phyloP scores from a whole-genome alignment of 352 stramenopile species.

The Achlya hypogyna region DNA sequence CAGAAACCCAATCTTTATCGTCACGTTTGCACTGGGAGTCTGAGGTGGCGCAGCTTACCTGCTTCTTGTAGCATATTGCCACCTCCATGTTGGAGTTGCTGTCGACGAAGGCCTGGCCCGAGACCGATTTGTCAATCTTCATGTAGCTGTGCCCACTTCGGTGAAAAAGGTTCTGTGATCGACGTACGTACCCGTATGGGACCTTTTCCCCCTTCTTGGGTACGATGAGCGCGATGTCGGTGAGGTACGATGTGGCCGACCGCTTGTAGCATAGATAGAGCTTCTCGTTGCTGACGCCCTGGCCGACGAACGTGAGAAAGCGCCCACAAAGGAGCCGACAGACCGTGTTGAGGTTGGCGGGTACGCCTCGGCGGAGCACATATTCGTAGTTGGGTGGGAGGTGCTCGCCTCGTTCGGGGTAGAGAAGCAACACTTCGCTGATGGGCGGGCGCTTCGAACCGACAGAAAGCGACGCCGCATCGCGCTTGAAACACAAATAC shows the following conservation, averaged over 20 bases:
- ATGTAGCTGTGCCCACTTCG: slow-evolving; percentile 38
- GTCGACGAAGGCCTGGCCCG: slow-evolving; percentile 51
- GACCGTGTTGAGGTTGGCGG: slow-evolving; percentile 71
- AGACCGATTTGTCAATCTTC: slow-evolving; percentile 61
- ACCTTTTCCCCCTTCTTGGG: slow-evolving; percentile 76
- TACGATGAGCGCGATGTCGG: slow-evolving; percentile 62
- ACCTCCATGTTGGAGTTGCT: slow-evolving; percentile 71
- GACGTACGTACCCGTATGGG: slow-evolving; percentile 51
- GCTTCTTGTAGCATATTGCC: slow-evolving; percentile 73
- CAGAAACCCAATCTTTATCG: slow-evolving; percentile 12
- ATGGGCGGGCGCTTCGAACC: slow-evolving; percentile 45
- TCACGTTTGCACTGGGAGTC: not conserved
- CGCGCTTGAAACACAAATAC: slow-evolving; percentile 60
- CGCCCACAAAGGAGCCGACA: not conserved
- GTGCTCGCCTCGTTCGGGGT: slow-evolving; percentile 64
- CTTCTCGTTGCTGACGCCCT: slow-evolving; percentile 76
- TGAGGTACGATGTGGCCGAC: slow-evolving; percentile 46
- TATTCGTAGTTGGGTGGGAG: slow-evolving; percentile 71
- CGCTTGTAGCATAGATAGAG: slow-evolving; percentile 73
- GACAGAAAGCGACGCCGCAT: slow-evolving; percentile 21
- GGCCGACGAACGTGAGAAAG: not conserved
- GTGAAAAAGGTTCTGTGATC: not conserved
- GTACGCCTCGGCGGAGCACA: slow-evolving; percentile 41
- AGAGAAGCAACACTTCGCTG: slow-evolving; percentile 67
- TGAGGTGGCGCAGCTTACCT: slow-evolving; percentile 27